Conservation (phyloP, 2,329 filamentous ascomycete species). For the Dryadomyces quercus-mongolicae region DNA sequence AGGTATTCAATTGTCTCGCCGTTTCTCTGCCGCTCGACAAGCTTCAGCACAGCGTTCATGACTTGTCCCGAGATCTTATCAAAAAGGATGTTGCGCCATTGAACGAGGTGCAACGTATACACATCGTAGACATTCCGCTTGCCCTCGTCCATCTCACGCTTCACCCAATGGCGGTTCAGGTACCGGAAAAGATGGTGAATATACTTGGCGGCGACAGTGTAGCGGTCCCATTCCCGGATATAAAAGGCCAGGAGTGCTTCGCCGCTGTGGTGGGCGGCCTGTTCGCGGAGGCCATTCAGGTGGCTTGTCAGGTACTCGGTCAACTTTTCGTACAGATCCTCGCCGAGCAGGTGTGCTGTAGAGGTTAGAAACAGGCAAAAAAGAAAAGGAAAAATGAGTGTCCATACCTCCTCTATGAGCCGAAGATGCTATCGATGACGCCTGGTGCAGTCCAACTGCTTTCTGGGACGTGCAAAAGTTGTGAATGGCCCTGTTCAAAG, state of each 20-base stretch:
- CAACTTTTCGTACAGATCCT: slow-evolving; percentile 89
- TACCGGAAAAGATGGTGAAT: slow-evolving; percentile 96
- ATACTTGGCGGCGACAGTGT: slow-evolving; percentile 91
- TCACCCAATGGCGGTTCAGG: slow-evolving; percentile 97
- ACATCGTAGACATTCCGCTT: slow-evolving; percentile 98
- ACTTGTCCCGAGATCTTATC: slow-evolving; percentile 71
- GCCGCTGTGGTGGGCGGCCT: slow-evolving; percentile 71
- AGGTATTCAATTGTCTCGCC: slow-evolving; percentile 95
- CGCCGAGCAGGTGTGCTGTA: slow-evolving; percentile 80
- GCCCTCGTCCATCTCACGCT: slow-evolving; percentile 95
- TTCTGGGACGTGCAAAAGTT: slow-evolving; percentile 99
- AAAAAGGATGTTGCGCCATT: slow-evolving; percentile 91
- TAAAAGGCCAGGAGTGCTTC: slow-evolving; percentile 88
- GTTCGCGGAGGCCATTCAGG: slow-evolving; percentile 54
- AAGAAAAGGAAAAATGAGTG: background rate
- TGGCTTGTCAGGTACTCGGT: slow-evolving; percentile 75
- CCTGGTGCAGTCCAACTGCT: slow-evolving; percentile 49
- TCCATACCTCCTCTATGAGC: slow-evolving; percentile 59
- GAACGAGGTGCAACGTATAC: slow-evolving; percentile 89
- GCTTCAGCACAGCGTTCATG: slow-evolving; percentile 87
- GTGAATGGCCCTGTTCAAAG: slow-evolving; percentile 61
- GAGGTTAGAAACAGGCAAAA: background rate
- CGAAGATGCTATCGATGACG: slow-evolving; percentile 26
- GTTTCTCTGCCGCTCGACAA: slow-evolving; percentile 93
- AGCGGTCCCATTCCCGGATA: slow-evolving; percentile 92